Evolutionary conservation across 345 rosid species (phyloP), one percentile per base, ranked within the genome.

Genomic region (Mangifera indica): DNA sequence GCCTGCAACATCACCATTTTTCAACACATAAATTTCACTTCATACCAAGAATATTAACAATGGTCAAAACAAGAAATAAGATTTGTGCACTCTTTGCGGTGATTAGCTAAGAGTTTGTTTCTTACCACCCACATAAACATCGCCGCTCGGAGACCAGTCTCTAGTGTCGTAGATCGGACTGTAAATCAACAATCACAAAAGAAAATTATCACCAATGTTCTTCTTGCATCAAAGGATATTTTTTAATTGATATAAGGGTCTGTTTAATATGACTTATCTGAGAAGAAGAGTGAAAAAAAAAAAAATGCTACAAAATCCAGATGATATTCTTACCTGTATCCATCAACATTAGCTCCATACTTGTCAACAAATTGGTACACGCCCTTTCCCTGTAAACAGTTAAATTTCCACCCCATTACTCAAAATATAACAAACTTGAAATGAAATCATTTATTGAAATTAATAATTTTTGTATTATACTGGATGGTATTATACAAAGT

Each of bases 301-400:
- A 42, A 46, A 32, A 17, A 14, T 22, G 40, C 0, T 20, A 49
- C 15, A 1, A 11, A 57, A 32, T 10, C 17, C 37, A 52, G 26
- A 11, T 26, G 0, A 11, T 26, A 15, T 14, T 22, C 40, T 37
- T 65, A 88, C 98, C 95, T 92, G 96, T 95, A 95, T 1, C 99
- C 97, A 69, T 92, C 98, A 5, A 95, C 98, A 54, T 92, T 95
- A 40, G 99, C 98, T 34, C 98, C 98, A 18, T 95, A 95, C 76
- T 95, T 92, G 96, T 95, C 99, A 2, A 85, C 91, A 76, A 60
- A 95, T 66, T 91, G 96, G 91, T 92, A 95, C 4, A 91, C 98
- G 54, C 98, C 99, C 87, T 95, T 92, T 61, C 99, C 99, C 99
- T 95, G 81, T 7, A 73, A 44, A 34, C 29, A 66, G 32, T 29